Conservation (phyloP, 306 rosid species). For the Trichosanthes truncata region DNA sequence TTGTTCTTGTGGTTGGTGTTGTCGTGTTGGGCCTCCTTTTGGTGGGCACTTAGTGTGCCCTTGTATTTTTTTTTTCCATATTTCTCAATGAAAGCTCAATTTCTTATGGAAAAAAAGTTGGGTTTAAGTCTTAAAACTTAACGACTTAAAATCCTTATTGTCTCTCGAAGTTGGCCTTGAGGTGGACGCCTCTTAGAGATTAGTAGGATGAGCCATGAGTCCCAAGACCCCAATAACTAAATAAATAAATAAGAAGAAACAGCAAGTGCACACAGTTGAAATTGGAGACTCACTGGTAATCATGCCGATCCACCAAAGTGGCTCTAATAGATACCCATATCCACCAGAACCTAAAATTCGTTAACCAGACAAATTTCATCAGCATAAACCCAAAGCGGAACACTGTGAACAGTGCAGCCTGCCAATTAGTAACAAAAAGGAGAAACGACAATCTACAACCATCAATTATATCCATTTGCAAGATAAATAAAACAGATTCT, state of each 20-base stretch:
- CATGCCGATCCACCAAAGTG: conserved; percentile 97
- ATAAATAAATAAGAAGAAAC: not conserved
- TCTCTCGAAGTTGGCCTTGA: not conserved
- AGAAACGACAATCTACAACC: not conserved
- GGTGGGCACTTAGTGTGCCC: too few species aligned
- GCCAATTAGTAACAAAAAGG: not conserved
- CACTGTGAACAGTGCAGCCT: not conserved
- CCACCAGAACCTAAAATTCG: conserved; percentile 63
- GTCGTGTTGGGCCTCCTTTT: too few species aligned
- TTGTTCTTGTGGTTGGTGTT: too few species aligned
- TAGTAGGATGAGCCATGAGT: not conserved
- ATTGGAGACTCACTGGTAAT: conserved; percentile 48
- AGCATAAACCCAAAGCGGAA: not conserved
- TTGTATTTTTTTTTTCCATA: too few species aligned
- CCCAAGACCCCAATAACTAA: not conserved
- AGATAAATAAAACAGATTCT: not conserved
- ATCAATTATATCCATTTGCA: not conserved
- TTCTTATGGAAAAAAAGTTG: not conserved
- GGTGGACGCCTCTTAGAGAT: not conserved
- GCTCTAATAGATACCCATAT: conserved; percentile 69
- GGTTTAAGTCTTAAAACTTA: not conserved
- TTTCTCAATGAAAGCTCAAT: not conserved
- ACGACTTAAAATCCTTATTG: not conserved
- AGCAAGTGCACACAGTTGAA: not conserved
- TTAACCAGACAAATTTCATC: not conserved